Evolutionary conservation across 805 yeast species (phyloP).

Genomic region (Wickerhamiella australiensis): DNA sequence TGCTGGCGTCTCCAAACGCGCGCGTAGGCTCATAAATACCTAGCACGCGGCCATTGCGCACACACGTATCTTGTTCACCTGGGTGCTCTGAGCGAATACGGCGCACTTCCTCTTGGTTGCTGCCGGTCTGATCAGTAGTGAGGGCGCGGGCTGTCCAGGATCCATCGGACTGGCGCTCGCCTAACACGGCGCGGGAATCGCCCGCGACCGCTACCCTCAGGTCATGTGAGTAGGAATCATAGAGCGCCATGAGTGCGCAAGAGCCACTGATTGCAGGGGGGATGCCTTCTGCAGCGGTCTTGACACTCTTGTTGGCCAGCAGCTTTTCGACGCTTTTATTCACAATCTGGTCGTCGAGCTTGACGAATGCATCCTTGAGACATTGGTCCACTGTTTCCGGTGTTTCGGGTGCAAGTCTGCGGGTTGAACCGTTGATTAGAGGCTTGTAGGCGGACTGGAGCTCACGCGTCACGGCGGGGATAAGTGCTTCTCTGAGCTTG

Average conservation of each 20-base stretch:
- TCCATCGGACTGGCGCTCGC: conserved; percentile 44
- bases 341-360: conserved; percentile 78
- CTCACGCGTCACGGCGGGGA: conserved; percentile 65
- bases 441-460: conserved; percentile 47
- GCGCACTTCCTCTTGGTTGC: conserved; percentile 74
- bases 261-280: conserved; percentile 95
- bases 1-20: conserved; percentile 95
- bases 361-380: conserved; percentile 64
- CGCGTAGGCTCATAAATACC: conserved; percentile 92
- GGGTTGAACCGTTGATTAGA: conserved; percentile 33
- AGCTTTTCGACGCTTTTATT: conserved; percentile 58
- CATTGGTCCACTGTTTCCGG: conserved; percentile 67
- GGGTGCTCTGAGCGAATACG: conserved; percentile 84
- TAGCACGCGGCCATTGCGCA: conserved; percentile 74
- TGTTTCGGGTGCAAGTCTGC: conserved; percentile 46
- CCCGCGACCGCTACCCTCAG: conserved; percentile 92
- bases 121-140: conserved; percentile 88
- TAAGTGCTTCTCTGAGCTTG: conserved; percentile 68
- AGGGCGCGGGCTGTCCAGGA: conserved; percentile 82
- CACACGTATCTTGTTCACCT: conserved; percentile 60
- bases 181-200: conserved; percentile 85
- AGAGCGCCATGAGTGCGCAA: conserved; percentile 79
- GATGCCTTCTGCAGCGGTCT: conserved; percentile 53
- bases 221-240: conserved; percentile 58
- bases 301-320: conserved; percentile 51